Evolutionary conservation across 345 rosid species (phyloP).

Genomic region (Eucalyptus caleyi): DNA sequence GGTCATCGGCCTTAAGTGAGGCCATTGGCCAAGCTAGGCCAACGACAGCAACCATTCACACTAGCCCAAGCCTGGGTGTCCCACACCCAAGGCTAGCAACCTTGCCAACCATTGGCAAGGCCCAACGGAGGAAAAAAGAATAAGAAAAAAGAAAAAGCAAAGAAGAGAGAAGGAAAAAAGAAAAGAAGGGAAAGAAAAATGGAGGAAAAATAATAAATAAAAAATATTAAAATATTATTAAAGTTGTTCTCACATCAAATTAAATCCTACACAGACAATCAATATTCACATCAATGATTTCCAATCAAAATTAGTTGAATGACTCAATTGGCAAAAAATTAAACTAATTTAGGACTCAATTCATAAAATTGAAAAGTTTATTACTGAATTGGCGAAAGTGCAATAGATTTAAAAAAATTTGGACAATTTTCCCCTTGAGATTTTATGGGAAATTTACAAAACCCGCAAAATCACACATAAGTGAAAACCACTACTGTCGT

Average conservation of each 20-base stretch:
- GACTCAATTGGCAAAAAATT: accelerated
- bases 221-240: no score
- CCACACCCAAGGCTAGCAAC: background rate
- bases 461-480: accelerated
- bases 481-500: accelerated
- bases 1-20: background rate
- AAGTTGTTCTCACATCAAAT: no score
- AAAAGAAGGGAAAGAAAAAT: accelerated
- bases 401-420: accelerated
- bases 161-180: no score
- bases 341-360: background rate
- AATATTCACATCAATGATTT: no score
- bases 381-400: accelerated
- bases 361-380: accelerated
- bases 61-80: background rate
- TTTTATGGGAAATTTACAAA: background rate
- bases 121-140: background rate
- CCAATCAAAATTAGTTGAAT: background rate
- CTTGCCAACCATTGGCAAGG: no score
- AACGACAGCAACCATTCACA: accelerated
- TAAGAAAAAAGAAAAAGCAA: accelerated
- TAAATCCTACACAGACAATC: no score
- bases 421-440: no score
- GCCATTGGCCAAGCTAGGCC: no score
- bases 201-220: no score